Evolutionary conservation across 257 asterid species (phyloP).

Genomic region (Anisodus tanguticus): DNA sequence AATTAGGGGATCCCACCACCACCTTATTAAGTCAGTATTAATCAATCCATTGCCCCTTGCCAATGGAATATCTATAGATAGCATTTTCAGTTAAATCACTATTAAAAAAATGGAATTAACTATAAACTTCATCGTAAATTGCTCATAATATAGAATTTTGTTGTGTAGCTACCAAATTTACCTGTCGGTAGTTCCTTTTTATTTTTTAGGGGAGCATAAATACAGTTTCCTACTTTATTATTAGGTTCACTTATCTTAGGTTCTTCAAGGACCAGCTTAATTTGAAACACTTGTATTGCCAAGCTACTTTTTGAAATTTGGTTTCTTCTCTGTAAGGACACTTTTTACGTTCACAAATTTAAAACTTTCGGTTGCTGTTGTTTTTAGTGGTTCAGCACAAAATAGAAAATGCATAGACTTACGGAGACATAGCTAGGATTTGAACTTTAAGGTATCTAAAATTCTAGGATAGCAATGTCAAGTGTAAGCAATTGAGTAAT

Average conservation of each 20-base stretch:
- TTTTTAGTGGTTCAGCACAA: neutral
- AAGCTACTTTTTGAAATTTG: neutral
- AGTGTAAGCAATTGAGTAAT: neutral
- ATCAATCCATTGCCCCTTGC: neutral
- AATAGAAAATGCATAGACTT: neutral
- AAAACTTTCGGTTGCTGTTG: neutral
- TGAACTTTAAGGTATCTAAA: neutral
- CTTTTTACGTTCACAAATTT: neutral
- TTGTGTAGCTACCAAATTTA: too few relatives aligned
- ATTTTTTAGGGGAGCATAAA: neutral
- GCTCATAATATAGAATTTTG: too few relatives aligned
- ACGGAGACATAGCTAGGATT: neutral
- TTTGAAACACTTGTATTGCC: neutral
- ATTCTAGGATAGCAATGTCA: neutral
- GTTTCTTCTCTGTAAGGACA: neutral
- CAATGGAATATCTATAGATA: neutral
- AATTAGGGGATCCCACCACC: slow-evolving; percentile 26
- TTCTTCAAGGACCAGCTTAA: neutral
- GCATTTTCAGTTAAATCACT: neutral
- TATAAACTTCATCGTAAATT: too few relatives aligned
- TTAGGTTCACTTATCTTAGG: neutral
- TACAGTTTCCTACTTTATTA: neutral
- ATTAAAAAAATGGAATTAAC: too few relatives aligned
- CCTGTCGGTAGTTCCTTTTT: too few relatives aligned
- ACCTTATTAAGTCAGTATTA: neutral